Base-by-base conservation (phyloP, 495 filamentous ascomycete genomes). In the Neurospora sp. region DNA sequence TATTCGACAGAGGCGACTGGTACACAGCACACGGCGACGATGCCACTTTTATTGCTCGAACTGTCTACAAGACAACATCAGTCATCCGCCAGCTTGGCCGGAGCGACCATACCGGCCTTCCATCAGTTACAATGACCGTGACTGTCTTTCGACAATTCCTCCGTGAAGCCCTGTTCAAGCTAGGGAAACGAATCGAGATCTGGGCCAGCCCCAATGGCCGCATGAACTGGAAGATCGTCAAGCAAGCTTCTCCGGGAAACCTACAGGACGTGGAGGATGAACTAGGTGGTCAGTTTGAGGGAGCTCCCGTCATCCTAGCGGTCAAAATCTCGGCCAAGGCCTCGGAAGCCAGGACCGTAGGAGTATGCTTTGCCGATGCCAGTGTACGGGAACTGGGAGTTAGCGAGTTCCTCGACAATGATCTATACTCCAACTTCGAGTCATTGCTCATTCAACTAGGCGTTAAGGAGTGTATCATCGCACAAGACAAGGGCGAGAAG, bases 391-490 rank as follows among this genome's bases (percentile, higher is more conserved):
- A 99, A 82, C 88, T 99, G 0, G 96, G 96, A 36, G 94, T 99
- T 43, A 96, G 92, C 86, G 96, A 99, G 79, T 99, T 99, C 77
- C 86, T 97, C 36, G 96, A 99, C 85, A 99, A 98, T 76, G 96
- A 99, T 79, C 85, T 97, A 15, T 99, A 97, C 81, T 98, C 96
- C 54, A 98, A 99, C 80, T 95, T 99, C 73, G 96, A 99, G 83
- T 94, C 94, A 34, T 85, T 98, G 36, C 87, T 99, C 39, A 99
- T 99, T 76, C 96, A 98, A 80, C 87, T 98, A 2, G 96, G 96
- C 13, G 94, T 97, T 45, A 97, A 93, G 82, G 96, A 99, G 82
- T 97, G 94, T 79, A 81, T 99, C 59, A 79, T 99, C 36, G 90
- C 92, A 76, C 80, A 87, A 69, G 95, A 98, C 76, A 88, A 87